Evolutionary conservation across 768 basidiomycete species (phyloP).

Genomic region (Termitomyces sp.): DNA sequence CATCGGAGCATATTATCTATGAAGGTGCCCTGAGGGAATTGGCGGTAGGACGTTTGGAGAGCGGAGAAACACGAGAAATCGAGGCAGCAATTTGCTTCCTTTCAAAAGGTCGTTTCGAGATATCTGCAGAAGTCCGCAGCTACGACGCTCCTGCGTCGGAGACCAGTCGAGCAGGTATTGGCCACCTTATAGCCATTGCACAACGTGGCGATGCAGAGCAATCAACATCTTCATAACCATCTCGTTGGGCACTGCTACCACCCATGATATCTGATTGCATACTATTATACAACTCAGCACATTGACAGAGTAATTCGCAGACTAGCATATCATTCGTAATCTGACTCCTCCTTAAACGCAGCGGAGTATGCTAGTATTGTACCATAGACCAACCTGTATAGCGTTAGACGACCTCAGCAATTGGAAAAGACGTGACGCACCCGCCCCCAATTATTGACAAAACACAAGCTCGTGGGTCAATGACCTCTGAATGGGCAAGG

Average conservation of each 20-base stretch:
- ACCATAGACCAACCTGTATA: slow-evolving; percentile 71
- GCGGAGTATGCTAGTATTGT: slow-evolving; percentile 88
- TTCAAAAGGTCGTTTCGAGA: slow-evolving; percentile 59
- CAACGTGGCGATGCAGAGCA: slow-evolving; percentile 13
- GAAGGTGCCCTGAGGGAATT: slow-evolving; percentile 65
- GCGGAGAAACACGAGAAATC: slow-evolving; percentile 45
- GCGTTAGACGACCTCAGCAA: not conserved
- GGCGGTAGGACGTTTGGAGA: slow-evolving; percentile 55
- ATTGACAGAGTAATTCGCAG: slow-evolving; percentile 8
- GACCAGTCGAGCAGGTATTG: slow-evolving; percentile 30
- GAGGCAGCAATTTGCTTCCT: slow-evolving; percentile 69
- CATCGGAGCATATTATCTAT: slow-evolving; percentile 59
- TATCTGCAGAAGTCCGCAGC: slow-evolving; percentile 37
- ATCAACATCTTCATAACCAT: not conserved
- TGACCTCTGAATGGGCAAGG: slow-evolving; percentile 87
- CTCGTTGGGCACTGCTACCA: not conserved
- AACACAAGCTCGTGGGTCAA: slow-evolving; percentile 74
- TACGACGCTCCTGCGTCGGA: slow-evolving; percentile 19
- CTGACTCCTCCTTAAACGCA: slow-evolving; percentile 77
- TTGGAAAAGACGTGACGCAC: slow-evolving; percentile 34
- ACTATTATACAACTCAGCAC: slow-evolving; percentile 8
- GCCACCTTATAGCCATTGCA: slow-evolving; percentile 35
- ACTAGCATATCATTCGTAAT: slow-evolving; percentile 52
- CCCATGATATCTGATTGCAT: not conserved
- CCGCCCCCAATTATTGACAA: slow-evolving; percentile 97